Percentiles rank a stretch among this genome's conserved stretches.
Conservation (phyloP, 2,329 filamentous ascomycete species). For the Neopestalotiopsis sp. region DNA sequence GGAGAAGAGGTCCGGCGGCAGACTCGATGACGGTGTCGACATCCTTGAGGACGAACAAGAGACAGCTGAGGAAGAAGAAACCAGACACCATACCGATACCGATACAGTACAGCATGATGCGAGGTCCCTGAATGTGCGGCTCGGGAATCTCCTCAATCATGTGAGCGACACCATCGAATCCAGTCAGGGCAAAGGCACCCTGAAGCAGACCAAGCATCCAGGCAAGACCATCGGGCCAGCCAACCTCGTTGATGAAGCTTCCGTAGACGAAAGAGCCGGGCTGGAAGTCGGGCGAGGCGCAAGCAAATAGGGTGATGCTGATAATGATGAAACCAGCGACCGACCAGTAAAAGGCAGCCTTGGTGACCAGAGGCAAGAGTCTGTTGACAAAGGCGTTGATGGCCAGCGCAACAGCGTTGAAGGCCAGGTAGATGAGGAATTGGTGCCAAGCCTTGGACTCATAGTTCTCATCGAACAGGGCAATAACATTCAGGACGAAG, state of each 20-base stretch:
- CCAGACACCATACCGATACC: slow-evolving; percentile 67
- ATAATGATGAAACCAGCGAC: slow-evolving; percentile 73
- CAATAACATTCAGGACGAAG: slow-evolving; percentile 69
- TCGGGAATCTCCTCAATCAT: slow-evolving; percentile 68
- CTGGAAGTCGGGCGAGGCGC: slow-evolving; percentile 69
- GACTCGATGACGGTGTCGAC: slow-evolving; percentile 61
- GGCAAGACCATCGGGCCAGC: slow-evolving; percentile 72
- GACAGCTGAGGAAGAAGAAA: slow-evolving; percentile 64
- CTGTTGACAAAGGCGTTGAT: slow-evolving; percentile 70
- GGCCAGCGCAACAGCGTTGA: slow-evolving; percentile 64
- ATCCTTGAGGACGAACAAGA: slow-evolving; percentile 69
- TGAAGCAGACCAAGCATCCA: slow-evolving; percentile 62
- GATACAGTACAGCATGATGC: slow-evolving; percentile 58
- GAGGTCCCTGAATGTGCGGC: slow-evolving; percentile 31
- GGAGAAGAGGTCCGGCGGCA: slow-evolving; percentile 61
- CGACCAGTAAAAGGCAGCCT: slow-evolving; percentile 74
- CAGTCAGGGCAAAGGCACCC: slow-evolving; percentile 55
- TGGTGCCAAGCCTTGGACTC: slow-evolving; percentile 69
- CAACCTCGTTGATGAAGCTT: slow-evolving; percentile 70
- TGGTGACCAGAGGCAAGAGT: slow-evolving; percentile 69
- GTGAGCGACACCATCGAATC: slow-evolving; percentile 59
- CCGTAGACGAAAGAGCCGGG: slow-evolving; percentile 69
- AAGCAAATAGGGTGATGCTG: slow-evolving; percentile 71
- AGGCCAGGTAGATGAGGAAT: slow-evolving; percentile 74
- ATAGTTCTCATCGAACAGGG: slow-evolving; percentile 64